These are phyloP conservation scores for Epithemia pelagica DNA, from an alignment of 108 stramenopile species.

Conservation along the genomic window DNA sequence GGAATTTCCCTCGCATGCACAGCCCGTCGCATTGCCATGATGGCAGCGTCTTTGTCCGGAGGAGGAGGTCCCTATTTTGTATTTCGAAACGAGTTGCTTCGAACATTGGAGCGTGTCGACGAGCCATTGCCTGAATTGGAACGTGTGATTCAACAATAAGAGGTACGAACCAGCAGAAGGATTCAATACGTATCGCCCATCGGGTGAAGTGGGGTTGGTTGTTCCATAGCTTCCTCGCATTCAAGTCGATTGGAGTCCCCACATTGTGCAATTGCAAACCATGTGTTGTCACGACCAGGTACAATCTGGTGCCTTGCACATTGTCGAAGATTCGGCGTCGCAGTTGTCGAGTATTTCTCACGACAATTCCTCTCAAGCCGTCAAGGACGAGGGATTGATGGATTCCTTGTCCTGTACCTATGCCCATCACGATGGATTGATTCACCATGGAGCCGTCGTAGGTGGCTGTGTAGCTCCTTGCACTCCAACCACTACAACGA, in stretches of 20 bases:
- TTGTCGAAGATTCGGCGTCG: slow-evolving; percentile 49
- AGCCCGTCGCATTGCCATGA: too few relatives aligned
- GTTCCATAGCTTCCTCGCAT: too few relatives aligned
- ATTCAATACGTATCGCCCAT: too few relatives aligned
- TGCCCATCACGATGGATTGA: slow-evolving; percentile 3
- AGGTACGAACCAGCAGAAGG: too few relatives aligned
- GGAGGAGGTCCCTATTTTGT: slow-evolving; percentile 71
- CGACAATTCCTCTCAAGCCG: slow-evolving; percentile 48
- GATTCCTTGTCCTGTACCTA: slow-evolving; percentile 66
- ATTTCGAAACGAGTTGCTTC: slow-evolving; percentile 62
- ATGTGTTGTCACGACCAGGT: neutral
- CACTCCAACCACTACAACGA: too few relatives aligned
- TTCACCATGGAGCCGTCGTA: too few relatives aligned
- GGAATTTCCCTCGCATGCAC: too few relatives aligned
- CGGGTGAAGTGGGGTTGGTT: too few relatives aligned
- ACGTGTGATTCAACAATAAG: slow-evolving; percentile 51
- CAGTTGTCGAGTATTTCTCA: slow-evolving; percentile 50
- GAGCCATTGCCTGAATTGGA: slow-evolving; percentile 47
- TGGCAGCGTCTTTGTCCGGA: too few relatives aligned
- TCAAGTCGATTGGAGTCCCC: slow-evolving; percentile 60
- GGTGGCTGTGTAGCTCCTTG: too few relatives aligned
- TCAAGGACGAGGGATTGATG: slow-evolving; percentile 75
- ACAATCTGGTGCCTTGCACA: neutral
- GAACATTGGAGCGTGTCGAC: slow-evolving; percentile 52
- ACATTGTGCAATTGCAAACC: slow-evolving; percentile 12